A percentile compares a stretch with the other conserved stretches of the same genome.
Evolutionary conservation across 345 rosid species (phyloP).

Genomic region (Raphanus sativus): DNA sequence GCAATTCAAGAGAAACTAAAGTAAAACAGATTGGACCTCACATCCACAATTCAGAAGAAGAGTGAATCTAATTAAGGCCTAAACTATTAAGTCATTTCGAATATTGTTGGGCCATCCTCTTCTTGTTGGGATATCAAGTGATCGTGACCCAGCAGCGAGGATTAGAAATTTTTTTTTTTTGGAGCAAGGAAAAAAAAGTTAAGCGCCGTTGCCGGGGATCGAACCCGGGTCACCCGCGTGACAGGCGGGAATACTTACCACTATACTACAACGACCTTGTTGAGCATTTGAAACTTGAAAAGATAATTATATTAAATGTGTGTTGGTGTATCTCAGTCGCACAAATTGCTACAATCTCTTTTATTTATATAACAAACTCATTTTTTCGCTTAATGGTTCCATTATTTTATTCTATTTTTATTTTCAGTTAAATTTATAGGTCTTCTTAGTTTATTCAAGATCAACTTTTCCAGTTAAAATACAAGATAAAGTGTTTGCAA

Average conservation of each 20-base stretch:
- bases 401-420: background rate
- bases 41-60: background rate
- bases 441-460: background rate
- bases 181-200: background rate
- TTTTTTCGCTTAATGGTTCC: background rate
- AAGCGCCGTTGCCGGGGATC: constrained; percentile 49
- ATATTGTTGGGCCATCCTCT: background rate
- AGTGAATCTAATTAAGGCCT: background rate
- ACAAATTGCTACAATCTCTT: background rate
- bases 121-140: background rate
- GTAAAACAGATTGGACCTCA: background rate
- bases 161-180: background rate
- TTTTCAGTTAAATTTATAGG: background rate
- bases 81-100: background rate
- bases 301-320: background rate
- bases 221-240: constrained; percentile 99
- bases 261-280: constrained; percentile 85
- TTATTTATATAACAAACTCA: background rate
- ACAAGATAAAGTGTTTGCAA: background rate
- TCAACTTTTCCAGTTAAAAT: background rate
- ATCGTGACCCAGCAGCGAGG: background rate
- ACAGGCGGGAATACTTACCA: constrained; percentile 94
- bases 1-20: background rate
- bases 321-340: background rate
- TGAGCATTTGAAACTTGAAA: background rate